A percentile compares a stretch with the other conserved stretches of the same genome.
Conservation (phyloP, 441 rosid genomes). For the Populus hybrid region DNA sequence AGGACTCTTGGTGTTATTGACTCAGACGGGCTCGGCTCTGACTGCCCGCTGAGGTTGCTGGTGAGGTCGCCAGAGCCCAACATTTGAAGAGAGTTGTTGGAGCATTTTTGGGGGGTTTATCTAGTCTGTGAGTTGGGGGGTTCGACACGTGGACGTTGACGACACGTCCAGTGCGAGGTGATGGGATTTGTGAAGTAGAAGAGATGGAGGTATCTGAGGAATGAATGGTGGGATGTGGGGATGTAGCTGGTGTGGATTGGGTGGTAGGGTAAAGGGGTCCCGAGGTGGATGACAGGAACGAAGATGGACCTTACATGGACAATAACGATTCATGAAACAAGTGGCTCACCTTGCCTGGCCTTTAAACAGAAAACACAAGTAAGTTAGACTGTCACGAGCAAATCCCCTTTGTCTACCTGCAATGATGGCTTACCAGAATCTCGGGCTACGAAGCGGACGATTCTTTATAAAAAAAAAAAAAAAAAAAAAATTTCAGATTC, state of each 20-base stretch:
- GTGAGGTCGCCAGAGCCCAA: constrained; percentile 26
- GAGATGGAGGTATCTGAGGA: too few relatives aligned
- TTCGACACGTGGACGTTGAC: constrained; percentile 26
- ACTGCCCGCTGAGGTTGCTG: constrained; percentile 19
- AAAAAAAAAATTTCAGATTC: too few relatives aligned
- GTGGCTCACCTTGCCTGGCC: neutral
- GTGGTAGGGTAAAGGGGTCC: constrained; percentile 5
- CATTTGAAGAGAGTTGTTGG: constrained; percentile 27
- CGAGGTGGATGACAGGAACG: neutral
- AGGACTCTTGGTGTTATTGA: constrained; percentile 58
- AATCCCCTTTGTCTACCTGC: neutral
- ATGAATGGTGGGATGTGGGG: neutral
- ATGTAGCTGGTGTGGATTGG: neutral
- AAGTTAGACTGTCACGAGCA: neutral
- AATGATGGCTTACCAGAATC: neutral
- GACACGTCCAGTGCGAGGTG: neutral
- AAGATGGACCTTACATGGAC: constrained; percentile 3
- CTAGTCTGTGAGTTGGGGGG: constrained; percentile 10
- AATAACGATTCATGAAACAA: constrained; percentile 2
- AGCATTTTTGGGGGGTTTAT: constrained; percentile 28
- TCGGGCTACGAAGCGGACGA: neutral
- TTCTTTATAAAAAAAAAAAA: too few relatives aligned
- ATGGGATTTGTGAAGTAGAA: neutral
- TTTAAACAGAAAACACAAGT: neutral
- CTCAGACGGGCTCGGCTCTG: constrained; percentile 34